Conservation (phyloP, 495 filamentous ascomycete genomes). For the Lepidopterella palustris region DNA sequence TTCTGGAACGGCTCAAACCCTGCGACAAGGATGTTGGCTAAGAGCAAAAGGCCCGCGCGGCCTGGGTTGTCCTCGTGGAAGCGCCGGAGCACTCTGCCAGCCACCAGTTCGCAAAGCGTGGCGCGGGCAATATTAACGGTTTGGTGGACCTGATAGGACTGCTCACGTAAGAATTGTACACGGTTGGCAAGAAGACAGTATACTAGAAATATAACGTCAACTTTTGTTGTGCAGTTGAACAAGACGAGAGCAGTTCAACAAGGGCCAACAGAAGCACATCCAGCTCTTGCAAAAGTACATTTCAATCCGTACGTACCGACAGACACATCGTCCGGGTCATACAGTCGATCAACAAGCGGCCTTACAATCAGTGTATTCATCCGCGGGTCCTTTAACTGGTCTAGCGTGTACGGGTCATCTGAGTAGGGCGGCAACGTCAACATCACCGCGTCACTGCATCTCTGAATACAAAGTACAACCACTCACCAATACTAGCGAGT, state of each 20-base stretch:
- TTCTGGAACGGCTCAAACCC: slow-evolving; percentile 68
- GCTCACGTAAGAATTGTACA: slow-evolving; percentile 60
- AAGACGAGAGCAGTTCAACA: too few relatives aligned
- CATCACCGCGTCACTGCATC: slow-evolving; percentile 10
- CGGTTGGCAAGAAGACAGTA: slow-evolving; percentile 70
- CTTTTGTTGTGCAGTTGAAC: too few relatives aligned
- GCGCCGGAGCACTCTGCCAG: slow-evolving; percentile 56
- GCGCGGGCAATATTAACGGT: slow-evolving; percentile 63
- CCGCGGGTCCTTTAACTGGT: slow-evolving; percentile 60
- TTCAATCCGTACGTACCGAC: too few relatives aligned
- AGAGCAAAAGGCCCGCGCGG: slow-evolving; percentile 52
- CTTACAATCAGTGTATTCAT: slow-evolving; percentile 63
- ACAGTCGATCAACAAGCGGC: slow-evolving; percentile 63
- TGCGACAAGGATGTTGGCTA: slow-evolving; percentile 64
- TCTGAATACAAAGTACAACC: not conserved
- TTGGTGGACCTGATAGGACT: slow-evolving; percentile 58
- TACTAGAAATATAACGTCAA: slow-evolving; percentile 36
- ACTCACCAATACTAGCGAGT: slow-evolving; percentile 27
- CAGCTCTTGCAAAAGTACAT: too few relatives aligned
- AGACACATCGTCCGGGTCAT: slow-evolving; percentile 61
- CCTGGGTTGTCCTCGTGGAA: slow-evolving; percentile 62
- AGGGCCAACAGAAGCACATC: too few relatives aligned
- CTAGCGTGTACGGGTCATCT: slow-evolving; percentile 58
- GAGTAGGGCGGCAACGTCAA: not conserved
- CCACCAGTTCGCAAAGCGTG: slow-evolving; percentile 61